Conservation (phyloP, 331 rosid genomes). For the Malus hybrid region DNA sequence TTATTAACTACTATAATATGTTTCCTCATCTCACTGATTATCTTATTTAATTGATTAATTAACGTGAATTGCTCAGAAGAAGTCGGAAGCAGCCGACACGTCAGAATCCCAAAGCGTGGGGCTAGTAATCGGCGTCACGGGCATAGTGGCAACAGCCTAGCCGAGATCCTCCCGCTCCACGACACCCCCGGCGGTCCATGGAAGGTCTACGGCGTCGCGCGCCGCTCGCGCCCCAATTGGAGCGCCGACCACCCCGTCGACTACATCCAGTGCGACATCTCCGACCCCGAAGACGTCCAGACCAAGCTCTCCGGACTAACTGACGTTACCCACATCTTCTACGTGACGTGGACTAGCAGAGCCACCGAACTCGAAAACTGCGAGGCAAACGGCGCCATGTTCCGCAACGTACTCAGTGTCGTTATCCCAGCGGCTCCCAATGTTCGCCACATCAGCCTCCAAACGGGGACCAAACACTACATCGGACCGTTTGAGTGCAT, state of each 20-base stretch:
- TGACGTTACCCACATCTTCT: constrained; percentile 62
- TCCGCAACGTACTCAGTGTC: constrained; percentile 39
- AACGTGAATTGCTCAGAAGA: constrained; percentile 26
- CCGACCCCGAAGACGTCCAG: constrained; percentile 37
- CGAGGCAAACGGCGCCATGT: constrained; percentile 48
- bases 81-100: constrained; percentile 33
- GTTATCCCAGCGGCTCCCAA: constrained; percentile 49
- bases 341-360: constrained; percentile 44
- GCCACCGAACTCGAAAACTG: constrained; percentile 43
- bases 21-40: too few relatives aligned
- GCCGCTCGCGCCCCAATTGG: constrained; percentile 56
- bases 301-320: constrained; percentile 43
- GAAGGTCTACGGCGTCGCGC: constrained; percentile 71
- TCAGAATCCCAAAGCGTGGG: constrained; percentile 39
- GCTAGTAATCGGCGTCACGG: constrained; percentile 53
- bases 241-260: constrained; percentile 50
- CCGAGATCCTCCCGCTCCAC: constrained; percentile 55
- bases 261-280: constrained; percentile 60
- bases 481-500: constrained; percentile 32
- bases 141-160: constrained; percentile 63
- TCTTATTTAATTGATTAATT: too few relatives aligned
- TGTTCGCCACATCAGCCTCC: constrained; percentile 54
- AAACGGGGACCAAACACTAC: constrained; percentile 51
- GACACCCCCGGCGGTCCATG: constrained; percentile 71
- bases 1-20: too few relatives aligned